Evolutionary conservation across 2,329 filamentous ascomycete genomes (phyloP).

Genomic region (Ophiocordyceps camponoti-rufipedis): DNA sequence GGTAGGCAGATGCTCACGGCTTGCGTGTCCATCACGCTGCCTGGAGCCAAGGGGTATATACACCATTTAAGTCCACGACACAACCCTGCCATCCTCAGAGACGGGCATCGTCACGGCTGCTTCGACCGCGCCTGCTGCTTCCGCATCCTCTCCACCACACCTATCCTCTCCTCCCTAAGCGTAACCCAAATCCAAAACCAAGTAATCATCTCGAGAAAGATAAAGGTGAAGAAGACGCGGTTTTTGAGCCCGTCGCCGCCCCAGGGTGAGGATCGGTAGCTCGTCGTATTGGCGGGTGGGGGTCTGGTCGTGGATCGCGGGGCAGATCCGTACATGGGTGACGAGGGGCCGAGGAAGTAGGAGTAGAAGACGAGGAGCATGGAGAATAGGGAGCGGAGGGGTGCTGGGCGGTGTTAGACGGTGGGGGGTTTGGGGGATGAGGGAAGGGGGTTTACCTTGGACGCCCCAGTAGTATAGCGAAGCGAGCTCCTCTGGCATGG

Average conservation of each 20-base stretch:
- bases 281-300: slow-evolving; percentile 14
- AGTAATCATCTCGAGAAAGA: slow-evolving; percentile 62
- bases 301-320: slow-evolving; percentile 8
- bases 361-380: slow-evolving; percentile 44
- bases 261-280: slow-evolving; percentile 20
- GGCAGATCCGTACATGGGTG: slow-evolving; percentile 23
- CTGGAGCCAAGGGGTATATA: too few relatives aligned
- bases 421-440: not conserved
- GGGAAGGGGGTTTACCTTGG: slow-evolving; percentile 31
- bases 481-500: slow-evolving; percentile 47
- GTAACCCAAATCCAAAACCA: slow-evolving; percentile 80
- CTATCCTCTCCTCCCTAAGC: slow-evolving; percentile 43
- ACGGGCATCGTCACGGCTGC: not conserved
- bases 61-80: too few relatives aligned
- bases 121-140: slow-evolving; percentile 1
- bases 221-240: slow-evolving; percentile 67
- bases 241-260: slow-evolving; percentile 60
- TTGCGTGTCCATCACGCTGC: not conserved
- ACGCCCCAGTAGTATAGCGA: slow-evolving; percentile 46
- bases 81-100: not conserved
- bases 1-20: not conserved
- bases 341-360: slow-evolving; percentile 38
- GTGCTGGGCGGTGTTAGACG: slow-evolving; percentile 21
- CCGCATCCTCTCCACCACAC: slow-evolving; percentile 19
- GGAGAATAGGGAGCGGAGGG: slow-evolving; percentile 45